A percentile compares a stretch with the other conserved stretches of the same genome.
Conservation (phyloP, 495 filamentous ascomycete species). For the Trichoderma asperelloides region DNA sequence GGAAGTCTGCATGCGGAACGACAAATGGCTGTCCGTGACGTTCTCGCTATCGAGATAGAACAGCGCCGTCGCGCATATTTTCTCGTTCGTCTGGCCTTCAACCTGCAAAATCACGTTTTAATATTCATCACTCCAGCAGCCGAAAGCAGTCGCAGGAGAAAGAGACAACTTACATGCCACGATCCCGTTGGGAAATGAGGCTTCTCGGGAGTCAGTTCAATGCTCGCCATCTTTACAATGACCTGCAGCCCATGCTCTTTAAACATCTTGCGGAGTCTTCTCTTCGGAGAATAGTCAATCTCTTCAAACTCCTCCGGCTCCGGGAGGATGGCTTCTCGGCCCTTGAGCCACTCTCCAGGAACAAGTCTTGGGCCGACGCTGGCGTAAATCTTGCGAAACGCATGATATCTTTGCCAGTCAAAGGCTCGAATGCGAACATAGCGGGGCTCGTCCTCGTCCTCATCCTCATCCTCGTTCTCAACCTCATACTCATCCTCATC, state of each 20-base stretch:
- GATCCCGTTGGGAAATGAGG: constrained; percentile 23
- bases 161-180: constrained; percentile 29
- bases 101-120: constrained; percentile 23
- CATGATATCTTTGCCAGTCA: not conserved
- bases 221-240: constrained; percentile 56
- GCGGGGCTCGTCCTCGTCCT: no score
- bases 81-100: constrained; percentile 51
- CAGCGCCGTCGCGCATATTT: constrained; percentile 48
- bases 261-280: constrained; percentile 27
- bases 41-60: constrained; percentile 57
- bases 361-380: not conserved
- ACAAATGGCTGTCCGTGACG: constrained; percentile 41
- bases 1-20: constrained; percentile 43
- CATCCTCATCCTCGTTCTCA: no score
- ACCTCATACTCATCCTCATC: not conserved
- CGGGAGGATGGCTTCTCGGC: constrained; percentile 19
- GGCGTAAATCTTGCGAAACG: not conserved
- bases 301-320: constrained; percentile 22
- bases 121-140: constrained; percentile 34
- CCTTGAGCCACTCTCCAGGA: not conserved
- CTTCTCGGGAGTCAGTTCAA: constrained; percentile 53
- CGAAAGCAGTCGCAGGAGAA: not conserved
- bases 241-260: constrained; percentile 43
- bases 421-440: no score
- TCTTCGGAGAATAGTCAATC: constrained; percentile 18